Evolutionary conservation across 805 yeast genomes (phyloP), one percentile per base, ranked within the genome.

Genomic region (Barnettozyma sucrosica): DNA sequence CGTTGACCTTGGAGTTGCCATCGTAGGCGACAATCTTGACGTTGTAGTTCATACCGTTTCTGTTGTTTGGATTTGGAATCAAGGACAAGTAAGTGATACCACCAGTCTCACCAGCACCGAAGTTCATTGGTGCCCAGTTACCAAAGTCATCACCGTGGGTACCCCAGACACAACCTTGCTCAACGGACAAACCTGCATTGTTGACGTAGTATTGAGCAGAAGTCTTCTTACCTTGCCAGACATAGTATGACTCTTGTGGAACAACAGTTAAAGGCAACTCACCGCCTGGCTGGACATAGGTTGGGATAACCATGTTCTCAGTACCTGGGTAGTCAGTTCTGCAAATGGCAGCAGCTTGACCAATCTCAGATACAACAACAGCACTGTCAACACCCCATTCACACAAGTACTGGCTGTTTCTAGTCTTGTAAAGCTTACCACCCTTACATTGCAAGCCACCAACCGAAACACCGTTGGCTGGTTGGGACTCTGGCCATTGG

Each of bases 311-410:
- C 98, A 92, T 93, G 80, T 89, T 89, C 77, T 92, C 99, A 57
- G 97, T 84, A 75, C 99, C 99, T 64, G 99, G 99, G 80, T 92
- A 92, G 70, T 92, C 99, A 55, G 99, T 92, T 76, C 97, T 86
- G 78, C 99, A 93, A 62, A 93, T 72, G 49, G 98, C 92, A 61
- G 92, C 89, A 47, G 76, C 76, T 52, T 84, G 65, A 58, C 68
- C 65, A 51, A 86, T 70, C 61, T 85, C 73, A 61, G 82, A 80
- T 51, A 75, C 84, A 58, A 85, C 92, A 51, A 68, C 64, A 45
- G 95, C 95, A 46, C 83, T 66, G 49, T 80, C 75, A 30, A 63
- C 69, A 64, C 96, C 98, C 92, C 95, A 86, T 64, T 76, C 88
- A 77, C 99, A 92, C 64, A 92, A 78, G 72, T 80, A 71, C 59